Evolutionary conservation across 1,284 basidiomycete genomes (phyloP), one percentile per base, ranked within the genome.

Genomic region (Cystobasidium pallidum): DNA sequence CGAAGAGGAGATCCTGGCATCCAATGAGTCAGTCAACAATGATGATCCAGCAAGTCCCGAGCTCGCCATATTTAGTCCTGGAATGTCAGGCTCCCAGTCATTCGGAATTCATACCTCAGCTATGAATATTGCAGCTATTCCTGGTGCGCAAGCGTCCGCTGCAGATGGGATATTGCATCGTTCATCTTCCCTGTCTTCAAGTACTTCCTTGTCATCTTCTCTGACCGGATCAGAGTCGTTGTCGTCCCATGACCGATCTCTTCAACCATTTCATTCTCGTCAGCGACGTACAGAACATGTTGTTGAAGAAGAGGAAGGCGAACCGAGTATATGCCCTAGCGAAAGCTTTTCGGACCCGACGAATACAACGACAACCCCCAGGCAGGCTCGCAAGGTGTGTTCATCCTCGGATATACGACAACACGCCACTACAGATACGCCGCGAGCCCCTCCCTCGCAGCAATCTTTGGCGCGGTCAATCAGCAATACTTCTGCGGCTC

Each of bases 1-100:
- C n/a, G 58, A 61, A 45, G 58, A 61, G 21, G 58, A 61, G 17
- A 61, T 61, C 21, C n/a, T 61, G 45, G 58, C 58, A 10, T 43
- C 36, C 24, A 30, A 15, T 3, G 32, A 30, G 13, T 61, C n/a
- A 28, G 15, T 17, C 24, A 28, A n/a, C 4, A 6, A 39, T 36
- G 30, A 34, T 45, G 8, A 6, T 19, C 58, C 34, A 17, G 19
- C 36, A 43, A 41, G 15, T 15, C 10, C 34, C 13, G 34, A 61
- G 13, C 17, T 61, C 13, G 21, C 4, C 2, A 61, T 57, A 28
- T 17, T 19, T 7, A 45, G 36, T 28, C 54, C 54, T 34, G 54
- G 54, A 19, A 17, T 57, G 19, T 11, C 36, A 36, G n/a, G 30
- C 11, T 30, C 30, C n/a, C 54, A 57, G 24, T 7, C 6, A 57